Conservation (phyloP, 2,329 filamentous ascomycete genomes). For the Thelonectria blattea region DNA sequence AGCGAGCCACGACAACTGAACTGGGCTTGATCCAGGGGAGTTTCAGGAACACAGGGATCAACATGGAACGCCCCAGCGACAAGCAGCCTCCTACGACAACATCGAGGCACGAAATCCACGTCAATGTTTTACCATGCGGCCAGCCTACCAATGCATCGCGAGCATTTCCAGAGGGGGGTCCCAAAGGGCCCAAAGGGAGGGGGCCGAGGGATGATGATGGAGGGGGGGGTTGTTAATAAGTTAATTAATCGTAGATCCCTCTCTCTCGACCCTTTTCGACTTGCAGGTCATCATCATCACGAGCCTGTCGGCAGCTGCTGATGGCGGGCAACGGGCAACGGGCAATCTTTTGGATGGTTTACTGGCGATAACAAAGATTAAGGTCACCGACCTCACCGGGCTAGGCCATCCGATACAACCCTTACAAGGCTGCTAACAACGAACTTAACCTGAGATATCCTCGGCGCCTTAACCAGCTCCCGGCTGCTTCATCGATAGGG, state of each 20-base stretch:
- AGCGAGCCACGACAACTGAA: conserved; percentile 14
- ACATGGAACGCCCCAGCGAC: conserved; percentile 29
- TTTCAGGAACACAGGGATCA: conserved; percentile 40
- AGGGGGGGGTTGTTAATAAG: conserved; percentile 5
- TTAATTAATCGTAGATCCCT: conserved; percentile 19
- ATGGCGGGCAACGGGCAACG: not conserved
- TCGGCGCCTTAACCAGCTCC: not conserved
- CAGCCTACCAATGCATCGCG: conserved; percentile 3
- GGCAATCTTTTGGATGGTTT: not conserved
- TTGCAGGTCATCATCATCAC: conserved; percentile 1
- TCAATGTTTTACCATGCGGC: conserved; percentile 10
- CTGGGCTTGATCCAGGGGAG: conserved; percentile 34
- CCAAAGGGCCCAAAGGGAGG: no score
- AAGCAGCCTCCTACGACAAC: conserved; percentile 15
- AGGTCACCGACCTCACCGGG: not conserved
- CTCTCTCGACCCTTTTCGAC: not conserved
- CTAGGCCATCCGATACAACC: not conserved
- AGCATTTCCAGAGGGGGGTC: not conserved
- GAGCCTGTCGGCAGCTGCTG: not conserved
- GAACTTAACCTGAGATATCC: no score
- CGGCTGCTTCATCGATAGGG: not conserved
- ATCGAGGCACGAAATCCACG: conserved; percentile 14
- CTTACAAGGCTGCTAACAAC: not conserved
- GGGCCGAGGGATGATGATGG: no score
- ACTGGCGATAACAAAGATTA: not conserved